Percentiles rank a stretch among this genome's conserved stretches.
Evolutionary conservation across 768 basidiomycete genomes (phyloP).

Genomic region (Lentinula raphanica): DNA sequence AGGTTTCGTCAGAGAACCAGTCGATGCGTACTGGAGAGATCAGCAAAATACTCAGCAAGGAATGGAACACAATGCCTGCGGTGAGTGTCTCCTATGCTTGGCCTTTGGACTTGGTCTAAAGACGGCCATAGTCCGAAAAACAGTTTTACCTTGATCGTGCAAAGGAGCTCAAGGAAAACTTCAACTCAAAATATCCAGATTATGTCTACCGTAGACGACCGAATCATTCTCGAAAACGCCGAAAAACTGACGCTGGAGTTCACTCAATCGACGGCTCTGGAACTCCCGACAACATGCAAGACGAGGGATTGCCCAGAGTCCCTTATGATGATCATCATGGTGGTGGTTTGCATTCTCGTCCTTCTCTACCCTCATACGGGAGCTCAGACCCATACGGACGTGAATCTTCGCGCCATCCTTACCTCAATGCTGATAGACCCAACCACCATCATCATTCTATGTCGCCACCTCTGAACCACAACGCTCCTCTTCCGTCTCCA

Average conservation of each 20-base stretch:
- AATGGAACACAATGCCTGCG: conserved; percentile 78
- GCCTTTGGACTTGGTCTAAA: conserved; percentile 7
- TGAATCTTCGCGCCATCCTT: conserved; percentile 2
- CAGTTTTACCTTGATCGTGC: conserved; percentile 87
- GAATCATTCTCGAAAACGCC: conserved; percentile 73
- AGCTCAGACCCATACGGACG: conserved; percentile 1
- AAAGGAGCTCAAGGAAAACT: conserved; percentile 78
- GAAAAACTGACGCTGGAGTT: conserved; percentile 29
- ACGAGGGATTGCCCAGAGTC: conserved; percentile 19
- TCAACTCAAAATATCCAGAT: conserved; percentile 83
- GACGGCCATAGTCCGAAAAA: conserved; percentile 60
- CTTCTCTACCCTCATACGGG: conserved; percentile 8
- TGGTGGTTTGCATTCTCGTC: conserved; percentile 19
- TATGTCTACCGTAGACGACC: conserved; percentile 86
- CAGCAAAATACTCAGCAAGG: conserved; percentile 80
- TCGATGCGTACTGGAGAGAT: conserved; percentile 89
- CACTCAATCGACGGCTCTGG: not conserved
- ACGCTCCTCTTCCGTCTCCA: not conserved
- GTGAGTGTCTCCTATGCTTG: conserved; percentile 36
- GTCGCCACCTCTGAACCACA: not conserved
- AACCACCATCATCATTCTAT: not conserved
- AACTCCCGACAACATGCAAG: conserved; percentile 5
- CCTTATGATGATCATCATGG: conserved; percentile 22
- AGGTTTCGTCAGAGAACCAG: conserved; percentile 83
- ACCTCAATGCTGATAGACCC: not conserved